Evolutionary conservation across 495 filamentous ascomycete species (phyloP), one percentile per base, ranked within the genome.

Genomic region (Glonium stellatum): DNA sequence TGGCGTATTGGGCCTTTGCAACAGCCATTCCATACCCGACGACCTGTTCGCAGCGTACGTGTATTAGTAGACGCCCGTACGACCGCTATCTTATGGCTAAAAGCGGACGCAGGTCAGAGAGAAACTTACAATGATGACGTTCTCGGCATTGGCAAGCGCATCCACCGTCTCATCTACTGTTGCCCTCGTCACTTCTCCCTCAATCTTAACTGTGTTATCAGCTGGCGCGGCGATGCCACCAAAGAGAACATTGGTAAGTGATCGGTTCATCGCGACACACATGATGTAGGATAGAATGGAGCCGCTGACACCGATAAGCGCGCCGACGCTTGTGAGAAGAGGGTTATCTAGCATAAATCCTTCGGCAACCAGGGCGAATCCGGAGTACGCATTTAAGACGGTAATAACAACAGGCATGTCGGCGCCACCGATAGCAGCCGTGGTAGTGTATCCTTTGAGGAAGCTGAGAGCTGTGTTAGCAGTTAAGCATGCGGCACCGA

Each of bases 1-100:
- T 89, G 23, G 87, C 87, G 64, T 92, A 91, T 70, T 92, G 88
- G 6, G 88, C 87, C 75, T 91, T 90, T 13, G 88, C 88, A 4
- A 92, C 88, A 0, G 88, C 88, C 88, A 92, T 92, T 41, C 88
- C 88, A 55, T 92, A 92, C 1, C 88, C 88, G 12, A 91, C 87
- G 3, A 67, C 63, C 63, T 66, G 15, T 23, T 36, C n/a, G 13
- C 36, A 5, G 18, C 10, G 27, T 6, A 31, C 27, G 6, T 31
- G 6, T 31, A 31, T 31, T 6, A 31, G 6, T 31, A 31, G 6
- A 31, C 3, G 27, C 6, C 27, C 27, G 6, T 3, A 31, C 6
- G 27, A 31, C 2, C 27, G 6, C 6, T 3, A 31, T 31, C 27
- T 2, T 39, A 25, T 48, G 39, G 31, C 1, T 35, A 19, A 23